Evolutionary conservation across 73 alveolate species (phyloP).

Genomic region (Paramecium sexaurelia): DNA sequence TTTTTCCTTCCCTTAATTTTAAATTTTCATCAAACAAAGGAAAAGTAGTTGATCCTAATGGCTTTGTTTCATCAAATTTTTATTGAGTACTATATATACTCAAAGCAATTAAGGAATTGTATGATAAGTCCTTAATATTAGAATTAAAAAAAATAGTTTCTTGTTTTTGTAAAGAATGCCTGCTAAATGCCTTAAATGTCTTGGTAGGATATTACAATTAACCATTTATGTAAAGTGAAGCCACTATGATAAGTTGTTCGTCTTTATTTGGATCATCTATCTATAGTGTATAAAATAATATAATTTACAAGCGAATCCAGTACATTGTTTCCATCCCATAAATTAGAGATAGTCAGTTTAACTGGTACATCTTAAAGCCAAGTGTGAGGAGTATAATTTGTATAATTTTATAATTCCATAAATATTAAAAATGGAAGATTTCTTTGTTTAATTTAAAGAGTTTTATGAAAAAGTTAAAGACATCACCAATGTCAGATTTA

Average conservation of each 20-base stretch:
- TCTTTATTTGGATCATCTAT: not conserved
- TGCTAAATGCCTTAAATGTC: not conserved
- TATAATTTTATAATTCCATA: constrained; percentile 18
- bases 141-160: constrained; percentile 4
- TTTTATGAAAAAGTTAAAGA: constrained; percentile 15
- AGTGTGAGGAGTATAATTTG: constrained; percentile 44
- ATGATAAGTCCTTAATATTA: constrained; percentile 28
- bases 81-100: constrained; percentile 6
- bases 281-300: not conserved
- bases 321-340: not conserved
- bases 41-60: constrained; percentile 39
- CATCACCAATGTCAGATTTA: constrained; percentile 41
- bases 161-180: not conserved
- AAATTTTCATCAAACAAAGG: constrained; percentile 39
- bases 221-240: not conserved
- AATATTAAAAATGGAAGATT: constrained; percentile 20
- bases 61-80: constrained; percentile 3
- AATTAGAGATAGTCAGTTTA: not conserved
- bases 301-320: not conserved
- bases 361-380: constrained; percentile 10
- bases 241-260: not conserved
- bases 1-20: constrained; percentile 43
- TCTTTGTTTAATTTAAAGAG: constrained; percentile 1
- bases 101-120: constrained; percentile 56
- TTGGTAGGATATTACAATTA: not conserved